These are phyloP conservation scores for Effrenium voratum DNA, from an alignment of 73 alveolate genomes.

Conservation along the genomic window DNA sequence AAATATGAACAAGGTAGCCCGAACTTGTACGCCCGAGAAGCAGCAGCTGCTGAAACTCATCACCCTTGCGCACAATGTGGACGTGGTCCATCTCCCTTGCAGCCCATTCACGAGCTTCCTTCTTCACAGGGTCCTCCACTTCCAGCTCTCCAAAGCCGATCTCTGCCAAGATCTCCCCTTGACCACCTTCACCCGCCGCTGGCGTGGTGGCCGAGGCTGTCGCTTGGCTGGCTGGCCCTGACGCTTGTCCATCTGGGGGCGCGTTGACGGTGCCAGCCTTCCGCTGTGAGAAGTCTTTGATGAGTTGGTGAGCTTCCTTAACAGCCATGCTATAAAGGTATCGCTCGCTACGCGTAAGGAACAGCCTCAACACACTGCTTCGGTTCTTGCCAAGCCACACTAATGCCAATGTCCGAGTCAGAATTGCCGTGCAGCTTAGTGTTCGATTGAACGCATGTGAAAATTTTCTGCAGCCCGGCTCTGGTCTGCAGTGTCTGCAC, in stretches of 20 bases:
- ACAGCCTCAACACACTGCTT: background rate
- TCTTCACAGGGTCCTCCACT: background rate
- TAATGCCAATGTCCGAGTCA: background rate
- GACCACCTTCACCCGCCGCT: background rate
- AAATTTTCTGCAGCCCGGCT: background rate
- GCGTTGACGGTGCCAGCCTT: constrained; percentile 1
- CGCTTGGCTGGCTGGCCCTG: background rate
- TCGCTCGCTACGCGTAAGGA: background rate
- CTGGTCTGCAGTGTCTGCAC: background rate
- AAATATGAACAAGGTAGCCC: too few relatives aligned
- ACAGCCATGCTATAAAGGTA: background rate
- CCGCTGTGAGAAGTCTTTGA: background rate
- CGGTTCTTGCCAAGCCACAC: background rate
- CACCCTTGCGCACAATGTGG: too few relatives aligned
- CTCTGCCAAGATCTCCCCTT: background rate
- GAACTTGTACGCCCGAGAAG: too few relatives aligned
- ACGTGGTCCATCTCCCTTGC: background rate
- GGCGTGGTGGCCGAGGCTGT: background rate
- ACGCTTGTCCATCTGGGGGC: background rate
- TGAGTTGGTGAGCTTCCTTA: constrained; percentile 5
- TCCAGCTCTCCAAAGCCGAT: background rate
- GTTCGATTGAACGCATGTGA: background rate
- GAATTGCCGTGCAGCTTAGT: background rate
- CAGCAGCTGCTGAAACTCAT: too few relatives aligned
- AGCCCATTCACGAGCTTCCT: background rate